phyloP scores from a whole-genome alignment of 305 asterid species.

The Rubia peregrina region DNA sequence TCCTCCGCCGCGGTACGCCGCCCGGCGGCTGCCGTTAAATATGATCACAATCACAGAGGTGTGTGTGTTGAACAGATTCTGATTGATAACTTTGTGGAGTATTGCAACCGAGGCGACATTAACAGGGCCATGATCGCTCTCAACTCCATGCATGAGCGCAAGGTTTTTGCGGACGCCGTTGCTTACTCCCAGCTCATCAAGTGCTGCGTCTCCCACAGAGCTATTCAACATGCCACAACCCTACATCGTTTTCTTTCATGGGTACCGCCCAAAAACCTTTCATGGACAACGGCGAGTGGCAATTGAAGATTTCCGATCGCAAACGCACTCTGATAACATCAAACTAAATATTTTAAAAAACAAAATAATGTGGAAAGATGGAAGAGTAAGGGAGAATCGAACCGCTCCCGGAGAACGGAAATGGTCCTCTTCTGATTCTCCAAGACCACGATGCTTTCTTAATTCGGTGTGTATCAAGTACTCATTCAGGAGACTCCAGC shows the following conservation, averaged over 20 bases:
- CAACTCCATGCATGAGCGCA: slow-evolving; percentile 6
- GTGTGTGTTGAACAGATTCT: neutral
- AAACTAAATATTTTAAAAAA: neutral
- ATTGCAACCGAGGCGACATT: neutral
- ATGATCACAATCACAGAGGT: neutral
- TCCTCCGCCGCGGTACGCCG: neutral
- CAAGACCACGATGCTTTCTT: neutral
- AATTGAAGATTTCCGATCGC: slow-evolving; percentile 65
- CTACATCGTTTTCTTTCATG: slow-evolving; percentile 1
- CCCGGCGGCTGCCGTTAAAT: neutral
- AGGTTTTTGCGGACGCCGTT: slow-evolving; percentile 5
- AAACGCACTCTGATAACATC: slow-evolving; percentile 44
- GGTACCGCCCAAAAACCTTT: slow-evolving; percentile 1
- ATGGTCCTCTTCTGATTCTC: neutral
- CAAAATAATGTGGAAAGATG: neutral
- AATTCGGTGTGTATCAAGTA: neutral
- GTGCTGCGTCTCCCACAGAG: slow-evolving; percentile 1
- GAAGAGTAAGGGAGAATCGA: slow-evolving; percentile 17
- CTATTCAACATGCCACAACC: neutral
- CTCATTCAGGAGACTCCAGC: neutral
- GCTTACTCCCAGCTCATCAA: slow-evolving; percentile 8
- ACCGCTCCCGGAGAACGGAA: slow-evolving; percentile 58
- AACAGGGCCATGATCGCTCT: slow-evolving; percentile 3
- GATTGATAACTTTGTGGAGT: neutral
- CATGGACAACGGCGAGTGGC: slow-evolving; percentile 57